Evolutionary conservation across 768 basidiomycete species (phyloP).

Genomic region (Kwoniella europaea): DNA sequence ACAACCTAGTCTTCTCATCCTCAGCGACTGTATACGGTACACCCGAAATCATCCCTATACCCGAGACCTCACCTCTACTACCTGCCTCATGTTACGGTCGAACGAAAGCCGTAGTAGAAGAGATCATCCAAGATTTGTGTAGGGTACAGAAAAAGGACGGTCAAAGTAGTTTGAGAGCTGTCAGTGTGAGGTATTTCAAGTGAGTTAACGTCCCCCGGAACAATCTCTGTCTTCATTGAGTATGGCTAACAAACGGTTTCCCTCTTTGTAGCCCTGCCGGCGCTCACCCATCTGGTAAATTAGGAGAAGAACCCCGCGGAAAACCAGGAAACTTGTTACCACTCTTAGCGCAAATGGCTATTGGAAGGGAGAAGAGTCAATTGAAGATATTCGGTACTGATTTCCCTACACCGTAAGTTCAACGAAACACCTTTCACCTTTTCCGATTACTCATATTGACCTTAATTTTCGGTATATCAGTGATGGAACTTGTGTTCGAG

Average conservation of each 20-base stretch:
- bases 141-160: slow-evolving; percentile 29
- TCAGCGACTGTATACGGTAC: slow-evolving; percentile 98
- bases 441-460: background rate
- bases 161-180: slow-evolving; percentile 59
- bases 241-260: background rate
- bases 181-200: slow-evolving; percentile 97
- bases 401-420: slow-evolving; percentile 83
- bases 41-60: slow-evolving; percentile 88
- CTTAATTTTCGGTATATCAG: slow-evolving; percentile 57
- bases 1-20: slow-evolving; percentile 92
- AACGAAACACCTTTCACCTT: slow-evolving; percentile 74
- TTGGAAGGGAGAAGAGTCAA: slow-evolving; percentile 75
- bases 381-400: slow-evolving; percentile 92
- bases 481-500: slow-evolving; percentile 97
- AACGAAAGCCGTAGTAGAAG: slow-evolving; percentile 95
- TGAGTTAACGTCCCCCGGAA: slow-evolving; percentile 33
- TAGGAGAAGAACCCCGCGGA: slow-evolving; percentile 96
- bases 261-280: slow-evolving; percentile 77
- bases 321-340: slow-evolving; percentile 94
- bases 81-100: slow-evolving; percentile 93
- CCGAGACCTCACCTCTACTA: slow-evolving; percentile 82
- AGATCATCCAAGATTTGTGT: slow-evolving; percentile 84
- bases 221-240: too few relatives aligned
- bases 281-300: slow-evolving; percentile 92
- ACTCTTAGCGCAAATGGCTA: slow-evolving; percentile 89